phyloP scores from a whole-genome alignment of 352 stramenopile species.

The Aphanomyces cochlioides region DNA sequence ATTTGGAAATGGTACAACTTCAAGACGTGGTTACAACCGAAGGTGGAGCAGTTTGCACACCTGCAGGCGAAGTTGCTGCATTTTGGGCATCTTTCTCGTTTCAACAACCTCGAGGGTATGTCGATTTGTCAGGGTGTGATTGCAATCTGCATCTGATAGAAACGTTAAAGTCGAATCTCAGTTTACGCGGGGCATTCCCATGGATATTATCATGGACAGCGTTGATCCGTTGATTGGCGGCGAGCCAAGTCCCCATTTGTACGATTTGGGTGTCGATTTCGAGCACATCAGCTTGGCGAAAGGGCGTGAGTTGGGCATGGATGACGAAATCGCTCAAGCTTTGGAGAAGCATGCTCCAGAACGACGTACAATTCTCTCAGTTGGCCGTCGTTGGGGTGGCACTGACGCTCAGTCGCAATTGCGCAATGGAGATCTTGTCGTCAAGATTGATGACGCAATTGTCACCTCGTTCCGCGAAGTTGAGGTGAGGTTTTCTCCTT shows the following conservation, averaged over 20 bases:
- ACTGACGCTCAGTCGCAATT: constrained; percentile 63
- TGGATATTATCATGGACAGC: constrained; percentile 87
- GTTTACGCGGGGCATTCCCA: constrained; percentile 82
- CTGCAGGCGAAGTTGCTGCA: constrained; percentile 62
- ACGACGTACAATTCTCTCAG: constrained; percentile 72
- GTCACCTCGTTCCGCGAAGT: constrained; percentile 85
- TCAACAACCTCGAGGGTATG: constrained; percentile 55
- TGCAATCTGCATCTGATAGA: neutral
- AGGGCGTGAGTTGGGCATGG: constrained; percentile 80
- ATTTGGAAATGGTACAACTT: constrained; percentile 81
- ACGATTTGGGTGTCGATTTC: constrained; percentile 81
- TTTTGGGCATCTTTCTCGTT: constrained; percentile 88
- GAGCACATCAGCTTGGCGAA: constrained; percentile 87
- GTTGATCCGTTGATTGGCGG: constrained; percentile 65
- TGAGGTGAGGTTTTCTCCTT: constrained; percentile 47
- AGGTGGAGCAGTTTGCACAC: constrained; percentile 73
- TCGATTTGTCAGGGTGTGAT: too few species aligned
- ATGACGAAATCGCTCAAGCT: constrained; percentile 67
- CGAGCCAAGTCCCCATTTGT: constrained; percentile 59
- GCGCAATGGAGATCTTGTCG: constrained; percentile 82
- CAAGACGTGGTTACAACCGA: constrained; percentile 80
- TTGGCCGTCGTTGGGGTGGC: constrained; percentile 70
- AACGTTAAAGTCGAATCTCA: constrained; percentile 79
- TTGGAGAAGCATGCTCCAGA: constrained; percentile 68
- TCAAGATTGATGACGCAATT: constrained; percentile 76